A percentile compares a stretch with the other conserved stretches of the same genome.
phyloP scores from a whole-genome alignment of 495 filamentous ascomycete genomes.

The Penicillium simplicissimum region DNA sequence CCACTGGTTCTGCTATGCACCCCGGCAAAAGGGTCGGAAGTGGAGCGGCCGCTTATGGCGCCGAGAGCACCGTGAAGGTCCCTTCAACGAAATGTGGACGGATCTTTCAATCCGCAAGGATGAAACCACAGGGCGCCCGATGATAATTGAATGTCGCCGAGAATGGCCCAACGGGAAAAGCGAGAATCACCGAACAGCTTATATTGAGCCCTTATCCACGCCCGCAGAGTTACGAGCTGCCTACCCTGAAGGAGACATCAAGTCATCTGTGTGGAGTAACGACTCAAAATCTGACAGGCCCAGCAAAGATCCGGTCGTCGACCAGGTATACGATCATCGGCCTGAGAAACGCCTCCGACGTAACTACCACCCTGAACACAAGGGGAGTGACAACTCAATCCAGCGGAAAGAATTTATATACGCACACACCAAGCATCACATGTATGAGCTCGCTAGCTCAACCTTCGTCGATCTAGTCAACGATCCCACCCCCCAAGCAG shows the following conservation, averaged over 20 bases:
- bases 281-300: not conserved
- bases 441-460: slow-evolving; percentile 58
- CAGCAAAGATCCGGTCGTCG: slow-evolving; percentile 24
- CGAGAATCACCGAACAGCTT: slow-evolving; percentile 66
- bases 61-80: slow-evolving; percentile 68
- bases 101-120: slow-evolving; percentile 64
- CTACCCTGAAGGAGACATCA: slow-evolving; percentile 21
- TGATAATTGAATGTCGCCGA: slow-evolving; percentile 68
- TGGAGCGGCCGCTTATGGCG: slow-evolving; percentile 57
- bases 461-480: slow-evolving; percentile 69
- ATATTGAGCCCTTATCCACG: slow-evolving; percentile 59
- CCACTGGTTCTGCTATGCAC: slow-evolving; percentile 61
- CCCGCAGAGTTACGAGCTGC: slow-evolving; percentile 28
- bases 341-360: slow-evolving; percentile 41
- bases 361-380: slow-evolving; percentile 50
- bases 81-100: slow-evolving; percentile 79
- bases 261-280: no score
- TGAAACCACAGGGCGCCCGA: slow-evolving; percentile 59
- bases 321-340: slow-evolving; percentile 39
- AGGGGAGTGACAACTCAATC: slow-evolving; percentile 40
- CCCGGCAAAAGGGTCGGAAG: slow-evolving; percentile 30
- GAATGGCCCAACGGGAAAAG: slow-evolving; percentile 66
- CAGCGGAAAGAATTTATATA: slow-evolving; percentile 52
- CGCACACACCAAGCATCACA: slow-evolving; percentile 58
- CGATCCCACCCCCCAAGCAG: slow-evolving; percentile 43